phyloP scores from a whole-genome alignment of 768 basidiomycete genomes.

The Agrocybe pediades region DNA sequence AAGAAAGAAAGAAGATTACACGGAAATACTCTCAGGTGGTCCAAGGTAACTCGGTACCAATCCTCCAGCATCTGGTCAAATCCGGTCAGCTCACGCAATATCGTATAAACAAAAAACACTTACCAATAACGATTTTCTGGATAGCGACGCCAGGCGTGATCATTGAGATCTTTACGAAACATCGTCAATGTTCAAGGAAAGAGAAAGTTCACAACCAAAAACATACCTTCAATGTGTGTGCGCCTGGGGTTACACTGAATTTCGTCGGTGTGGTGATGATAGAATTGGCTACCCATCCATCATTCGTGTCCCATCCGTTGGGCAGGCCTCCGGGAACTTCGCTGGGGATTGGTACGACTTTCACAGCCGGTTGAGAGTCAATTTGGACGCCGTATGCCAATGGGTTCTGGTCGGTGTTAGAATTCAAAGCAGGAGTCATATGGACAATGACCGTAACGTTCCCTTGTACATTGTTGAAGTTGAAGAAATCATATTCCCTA shows the following conservation, averaged over 20 bases:
- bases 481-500: conserved; percentile 69
- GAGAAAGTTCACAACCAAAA: neutral
- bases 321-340: conserved; percentile 48
- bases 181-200: neutral
- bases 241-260: conserved; percentile 47
- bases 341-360: conserved; percentile 47
- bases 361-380: conserved; percentile 43
- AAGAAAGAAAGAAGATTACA: conserved; percentile 13
- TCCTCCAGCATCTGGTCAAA: conserved; percentile 52
- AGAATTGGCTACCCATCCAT: conserved; percentile 56
- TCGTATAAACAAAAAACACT: conserved; percentile 8
- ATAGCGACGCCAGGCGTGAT: conserved; percentile 62
- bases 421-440: conserved; percentile 57
- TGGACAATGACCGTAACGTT: conserved; percentile 50
- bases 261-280: conserved; percentile 43
- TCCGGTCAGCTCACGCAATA: neutral
- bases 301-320: conserved; percentile 43
- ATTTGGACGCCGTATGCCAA: conserved; percentile 53
- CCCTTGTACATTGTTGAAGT: conserved; percentile 51
- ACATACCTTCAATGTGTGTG: conserved; percentile 58
- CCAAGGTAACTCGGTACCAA: conserved; percentile 60
- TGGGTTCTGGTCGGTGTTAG: conserved; percentile 48
- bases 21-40: conserved; percentile 56
- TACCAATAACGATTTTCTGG: conserved; percentile 64
- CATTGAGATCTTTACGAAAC: conserved; percentile 44